Conservation (phyloP, 2,329 filamentous ascomycete genomes). For the Botrytis paeoniae region DNA sequence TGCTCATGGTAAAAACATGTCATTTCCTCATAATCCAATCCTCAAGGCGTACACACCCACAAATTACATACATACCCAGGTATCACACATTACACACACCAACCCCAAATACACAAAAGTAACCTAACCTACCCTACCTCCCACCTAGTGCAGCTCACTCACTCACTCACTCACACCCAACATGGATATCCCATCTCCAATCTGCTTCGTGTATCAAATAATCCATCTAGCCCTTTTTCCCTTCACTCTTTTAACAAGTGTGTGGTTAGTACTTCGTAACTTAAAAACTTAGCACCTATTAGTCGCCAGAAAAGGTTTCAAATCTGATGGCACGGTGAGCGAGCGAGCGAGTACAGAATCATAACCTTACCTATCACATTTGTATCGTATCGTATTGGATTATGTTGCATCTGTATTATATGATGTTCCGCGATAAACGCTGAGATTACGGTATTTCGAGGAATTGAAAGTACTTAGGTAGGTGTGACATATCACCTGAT, state of each 20-base stretch:
- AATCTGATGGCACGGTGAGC: neutral
- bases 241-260: neutral
- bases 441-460: neutral
- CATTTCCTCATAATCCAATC: neutral
- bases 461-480: neutral
- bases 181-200: neutral
- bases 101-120: no score
- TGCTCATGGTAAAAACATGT: neutral
- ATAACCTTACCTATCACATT: neutral
- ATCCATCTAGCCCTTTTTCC: neutral
- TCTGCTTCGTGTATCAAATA: neutral
- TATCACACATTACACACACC: no score
- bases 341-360: no score
- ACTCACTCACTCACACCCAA: no score
- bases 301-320: neutral
- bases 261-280: no score
- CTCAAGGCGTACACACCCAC: neutral
- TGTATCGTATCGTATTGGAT: no score
- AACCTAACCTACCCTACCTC: neutral
- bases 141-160: neutral
- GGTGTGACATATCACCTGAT: neutral
- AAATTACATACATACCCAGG: no score
- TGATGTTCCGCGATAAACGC: neutral
- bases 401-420: no score
- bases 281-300: neutral